phyloP scores from a whole-genome alignment of 2,329 filamentous ascomycete species.

The Endocalyx cinctus region DNA sequence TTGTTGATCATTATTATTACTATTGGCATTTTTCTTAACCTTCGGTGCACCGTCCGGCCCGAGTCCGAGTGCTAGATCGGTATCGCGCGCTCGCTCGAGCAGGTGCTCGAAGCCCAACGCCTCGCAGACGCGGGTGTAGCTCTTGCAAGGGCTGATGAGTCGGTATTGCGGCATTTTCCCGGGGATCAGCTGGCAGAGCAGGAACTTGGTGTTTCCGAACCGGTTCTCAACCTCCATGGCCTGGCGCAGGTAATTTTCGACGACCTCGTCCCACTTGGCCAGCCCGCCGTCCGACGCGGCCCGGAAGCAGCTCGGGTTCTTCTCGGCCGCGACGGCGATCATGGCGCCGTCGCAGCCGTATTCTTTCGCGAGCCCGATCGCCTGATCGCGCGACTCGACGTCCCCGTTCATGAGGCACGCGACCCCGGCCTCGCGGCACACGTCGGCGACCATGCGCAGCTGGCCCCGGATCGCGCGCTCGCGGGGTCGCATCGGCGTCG shows the following conservation, averaged over 20 bases:
- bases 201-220: slow-evolving; percentile 89
- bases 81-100: slow-evolving; percentile 55
- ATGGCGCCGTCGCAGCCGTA: slow-evolving; percentile 91
- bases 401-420: slow-evolving; percentile 97
- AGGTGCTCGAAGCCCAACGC: slow-evolving; percentile 62
- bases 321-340: slow-evolving; percentile 91
- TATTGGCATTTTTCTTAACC: slow-evolving; percentile 30
- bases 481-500: slow-evolving; percentile 88
- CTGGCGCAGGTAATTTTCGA: slow-evolving; percentile 67
- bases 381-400: slow-evolving; percentile 71
- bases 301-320: slow-evolving; percentile 85
- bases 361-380: slow-evolving; percentile 64
- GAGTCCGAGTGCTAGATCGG: slow-evolving; percentile 61
- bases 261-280: slow-evolving; percentile 71
- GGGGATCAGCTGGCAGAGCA: slow-evolving; percentile 79
- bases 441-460: slow-evolving; percentile 72
- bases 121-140: slow-evolving; percentile 65
- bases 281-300: slow-evolving; percentile 63
- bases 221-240: slow-evolving; percentile 77
- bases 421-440: slow-evolving; percentile 81
- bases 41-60: slow-evolving; percentile 46
- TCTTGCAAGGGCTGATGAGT: slow-evolving; percentile 60
- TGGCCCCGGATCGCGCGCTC: slow-evolving; percentile 84
- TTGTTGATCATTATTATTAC: slow-evolving; percentile 36
- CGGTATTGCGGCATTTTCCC: slow-evolving; percentile 66